Evolutionary conservation across 108 stramenopile species (phyloP).

Genomic region (Fragilariopsis cylindrus): DNA sequence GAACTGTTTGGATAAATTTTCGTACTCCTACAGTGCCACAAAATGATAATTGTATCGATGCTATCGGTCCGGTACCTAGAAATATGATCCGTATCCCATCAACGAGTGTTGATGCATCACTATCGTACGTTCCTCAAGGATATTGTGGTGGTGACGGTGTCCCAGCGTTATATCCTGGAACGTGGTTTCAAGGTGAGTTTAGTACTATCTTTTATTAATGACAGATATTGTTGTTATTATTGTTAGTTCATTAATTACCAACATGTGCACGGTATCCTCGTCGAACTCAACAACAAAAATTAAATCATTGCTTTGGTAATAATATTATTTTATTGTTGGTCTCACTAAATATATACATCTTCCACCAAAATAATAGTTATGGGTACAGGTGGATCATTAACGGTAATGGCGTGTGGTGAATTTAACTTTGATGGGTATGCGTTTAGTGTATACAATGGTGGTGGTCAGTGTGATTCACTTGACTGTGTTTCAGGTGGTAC

Average conservation of each 20-base stretch:
- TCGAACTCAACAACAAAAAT: too few relatives aligned
- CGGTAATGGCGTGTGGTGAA: conserved; percentile 27
- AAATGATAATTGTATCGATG: conserved; percentile 36
- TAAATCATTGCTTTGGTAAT: too few relatives aligned
- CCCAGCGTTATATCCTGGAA: conserved; percentile 28
- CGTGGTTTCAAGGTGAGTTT: conserved; percentile 34
- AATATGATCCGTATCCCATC: conserved; percentile 19
- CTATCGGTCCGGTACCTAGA: conserved; percentile 37
- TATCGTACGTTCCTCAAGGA: conserved; percentile 7
- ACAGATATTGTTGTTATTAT: too few relatives aligned
- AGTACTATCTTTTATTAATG: background rate
- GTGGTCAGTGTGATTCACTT: conserved; percentile 17
- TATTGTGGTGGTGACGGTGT: conserved; percentile 23
- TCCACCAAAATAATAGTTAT: conserved; percentile 6
- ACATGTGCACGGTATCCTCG: too few relatives aligned
- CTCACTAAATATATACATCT: background rate
- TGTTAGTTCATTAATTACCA: too few relatives aligned
- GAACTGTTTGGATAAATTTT: conserved; percentile 30
- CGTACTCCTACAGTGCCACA: conserved; percentile 21
- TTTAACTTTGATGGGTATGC: conserved; percentile 36
- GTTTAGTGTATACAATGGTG: conserved; percentile 34
- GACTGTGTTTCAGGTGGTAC: conserved; percentile 29
- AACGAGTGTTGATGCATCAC: conserved; percentile 18
- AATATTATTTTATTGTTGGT: too few relatives aligned
- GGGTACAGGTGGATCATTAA: conserved; percentile 29